phyloP scores from a whole-genome alignment of 371 early-diverging fungal species.

The Synchytrium microbalum region DNA sequence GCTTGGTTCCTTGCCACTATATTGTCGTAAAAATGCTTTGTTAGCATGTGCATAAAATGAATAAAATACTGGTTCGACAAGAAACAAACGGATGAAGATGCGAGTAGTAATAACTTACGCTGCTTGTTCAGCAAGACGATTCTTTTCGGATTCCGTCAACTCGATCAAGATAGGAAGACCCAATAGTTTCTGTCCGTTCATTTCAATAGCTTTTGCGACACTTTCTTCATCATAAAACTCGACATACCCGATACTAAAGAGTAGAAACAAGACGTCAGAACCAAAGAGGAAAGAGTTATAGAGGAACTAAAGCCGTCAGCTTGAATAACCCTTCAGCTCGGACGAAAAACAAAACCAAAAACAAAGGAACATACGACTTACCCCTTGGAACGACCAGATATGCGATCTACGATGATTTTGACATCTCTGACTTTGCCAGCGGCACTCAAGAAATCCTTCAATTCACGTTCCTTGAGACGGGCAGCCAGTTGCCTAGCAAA shows the following conservation, averaged over 20 bases:
- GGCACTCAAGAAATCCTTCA: conserved; percentile 77
- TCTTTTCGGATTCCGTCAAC: conserved; percentile 88
- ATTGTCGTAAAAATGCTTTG: conserved; percentile 1
- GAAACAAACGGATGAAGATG: neutral
- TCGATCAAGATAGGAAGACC: conserved; percentile 92
- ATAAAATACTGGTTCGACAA: neutral
- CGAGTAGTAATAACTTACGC: conserved; percentile 4
- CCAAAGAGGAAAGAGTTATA: too few relatives aligned
- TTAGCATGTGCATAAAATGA: too few relatives aligned
- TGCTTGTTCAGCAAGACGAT: conserved; percentile 44
- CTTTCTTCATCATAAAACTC: conserved; percentile 87
- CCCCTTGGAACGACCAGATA: conserved; percentile 88
- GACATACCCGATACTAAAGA: conserved; percentile 68
- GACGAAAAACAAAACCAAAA: too few relatives aligned
- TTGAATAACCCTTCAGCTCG: too few relatives aligned
- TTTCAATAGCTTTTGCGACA: conserved; percentile 70
- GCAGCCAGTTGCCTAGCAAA: conserved; percentile 90
- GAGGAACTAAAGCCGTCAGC: too few relatives aligned
- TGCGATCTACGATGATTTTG: conserved; percentile 78
- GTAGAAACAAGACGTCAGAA: conserved; percentile 14
- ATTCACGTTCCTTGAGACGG: conserved; percentile 65
- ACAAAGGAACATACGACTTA: conserved; percentile 21
- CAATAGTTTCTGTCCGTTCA: conserved; percentile 84
- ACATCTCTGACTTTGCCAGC: conserved; percentile 86
- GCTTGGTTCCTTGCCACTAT: conserved; percentile 28